Conservation (phyloP, 164 flowering plant species). For the Kalanchoe fedtschenkoi region DNA sequence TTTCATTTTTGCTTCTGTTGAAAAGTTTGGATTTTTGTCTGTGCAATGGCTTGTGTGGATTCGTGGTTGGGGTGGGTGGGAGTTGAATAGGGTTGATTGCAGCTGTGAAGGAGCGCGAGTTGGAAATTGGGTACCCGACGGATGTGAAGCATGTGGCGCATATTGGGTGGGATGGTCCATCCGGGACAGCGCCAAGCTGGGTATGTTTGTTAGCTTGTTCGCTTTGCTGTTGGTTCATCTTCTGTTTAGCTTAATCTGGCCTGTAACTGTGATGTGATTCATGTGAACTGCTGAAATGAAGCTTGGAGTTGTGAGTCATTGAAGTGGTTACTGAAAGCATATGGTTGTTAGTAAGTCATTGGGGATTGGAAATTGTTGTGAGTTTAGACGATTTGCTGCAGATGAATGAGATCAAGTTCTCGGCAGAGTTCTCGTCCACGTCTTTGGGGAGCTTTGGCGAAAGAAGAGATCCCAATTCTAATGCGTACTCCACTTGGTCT, state of each 20-base stretch:
- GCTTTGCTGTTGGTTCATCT: too few relatives aligned
- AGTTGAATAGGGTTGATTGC: not conserved
- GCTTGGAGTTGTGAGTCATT: too few relatives aligned
- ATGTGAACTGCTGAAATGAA: too few relatives aligned
- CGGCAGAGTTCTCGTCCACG: not conserved
- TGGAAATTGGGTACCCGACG: constrained; percentile 7
- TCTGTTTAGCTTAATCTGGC: too few relatives aligned
- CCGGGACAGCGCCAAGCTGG: constrained; percentile 4
- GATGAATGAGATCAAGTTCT: not conserved
- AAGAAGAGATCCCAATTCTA: not conserved
- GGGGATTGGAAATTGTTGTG: not conserved
- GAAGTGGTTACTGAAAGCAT: too few relatives aligned
- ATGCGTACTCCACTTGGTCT: not conserved
- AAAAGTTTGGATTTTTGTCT: not conserved
- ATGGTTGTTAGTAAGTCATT: not conserved
- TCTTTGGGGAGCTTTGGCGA: not conserved
- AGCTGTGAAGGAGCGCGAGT: constrained; percentile 7
- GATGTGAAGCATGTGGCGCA: constrained; percentile 8
- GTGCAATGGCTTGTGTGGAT: not conserved
- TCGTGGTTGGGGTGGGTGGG: not conserved
- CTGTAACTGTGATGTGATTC: too few relatives aligned
- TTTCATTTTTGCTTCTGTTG: not conserved
- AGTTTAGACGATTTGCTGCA: not conserved
- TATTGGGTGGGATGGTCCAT: constrained; percentile 2
- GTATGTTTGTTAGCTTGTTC: not conserved